A percentile compares a stretch with the other conserved stretches of the same genome.
Conservation (phyloP, 805 yeast species). For the Maudiozyma serrabonitensis region DNA sequence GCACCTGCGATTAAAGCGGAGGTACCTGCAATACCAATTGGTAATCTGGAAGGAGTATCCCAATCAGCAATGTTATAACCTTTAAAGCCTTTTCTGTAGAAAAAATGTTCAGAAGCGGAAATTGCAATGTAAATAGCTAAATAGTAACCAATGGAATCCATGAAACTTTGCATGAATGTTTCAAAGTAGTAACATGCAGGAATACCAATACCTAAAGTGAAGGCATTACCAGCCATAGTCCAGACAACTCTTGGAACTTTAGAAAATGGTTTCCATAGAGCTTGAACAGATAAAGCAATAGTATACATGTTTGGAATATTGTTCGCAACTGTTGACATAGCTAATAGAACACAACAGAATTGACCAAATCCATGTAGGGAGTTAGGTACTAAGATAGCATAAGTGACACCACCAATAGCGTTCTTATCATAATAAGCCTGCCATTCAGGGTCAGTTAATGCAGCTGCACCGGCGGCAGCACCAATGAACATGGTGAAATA, state of each 20-base stretch:
- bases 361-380: slow-evolving; percentile 82
- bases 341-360: slow-evolving; percentile 75
- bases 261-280: slow-evolving; percentile 63
- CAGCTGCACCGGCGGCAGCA: slow-evolving; percentile 74
- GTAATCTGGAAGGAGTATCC: slow-evolving; percentile 46
- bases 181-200: slow-evolving; percentile 75
- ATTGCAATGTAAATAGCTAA: slow-evolving; percentile 75
- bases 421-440: slow-evolving; percentile 39
- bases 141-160: slow-evolving; percentile 88
- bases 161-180: slow-evolving; percentile 67
- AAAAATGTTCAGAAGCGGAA: slow-evolving; percentile 66
- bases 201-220: slow-evolving; percentile 74
- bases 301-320: slow-evolving; percentile 92
- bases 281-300: slow-evolving; percentile 75
- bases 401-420: slow-evolving; percentile 74
- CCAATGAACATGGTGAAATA: slow-evolving; percentile 69
- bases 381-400: slow-evolving; percentile 63
- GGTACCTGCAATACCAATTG: slow-evolving; percentile 69
- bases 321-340: slow-evolving; percentile 80
- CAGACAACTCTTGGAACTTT: slow-evolving; percentile 73
- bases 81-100: slow-evolving; percentile 53
- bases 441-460: slow-evolving; percentile 37
- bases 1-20: slow-evolving; percentile 74
- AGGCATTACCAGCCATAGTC: slow-evolving; percentile 67
- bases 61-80: slow-evolving; percentile 57